Percentiles rank a stretch among this genome's conserved stretches.
Evolutionary conservation across 352 stramenopile genomes (phyloP).

Genomic region (Phytophthora pisi): DNA sequence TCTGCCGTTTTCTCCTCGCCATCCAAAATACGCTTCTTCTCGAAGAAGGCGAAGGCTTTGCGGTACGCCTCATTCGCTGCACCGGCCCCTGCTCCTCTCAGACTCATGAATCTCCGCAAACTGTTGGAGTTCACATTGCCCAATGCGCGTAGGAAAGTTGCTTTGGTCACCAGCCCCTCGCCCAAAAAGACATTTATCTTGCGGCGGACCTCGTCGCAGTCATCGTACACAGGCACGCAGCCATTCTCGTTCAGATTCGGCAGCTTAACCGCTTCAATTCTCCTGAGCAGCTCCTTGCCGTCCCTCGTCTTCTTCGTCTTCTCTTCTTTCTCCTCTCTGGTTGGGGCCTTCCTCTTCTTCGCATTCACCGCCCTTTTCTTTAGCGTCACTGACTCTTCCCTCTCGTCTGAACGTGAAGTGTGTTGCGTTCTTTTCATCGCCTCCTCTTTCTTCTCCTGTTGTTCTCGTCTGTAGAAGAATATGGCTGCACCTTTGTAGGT

Average conservation of each 20-base stretch:
- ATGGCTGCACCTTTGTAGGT: constrained; percentile 37
- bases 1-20: not conserved
- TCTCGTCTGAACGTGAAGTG: not conserved
- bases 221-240: constrained; percentile 1
- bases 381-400: not conserved
- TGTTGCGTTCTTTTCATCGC: not conserved
- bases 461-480: constrained; percentile 44
- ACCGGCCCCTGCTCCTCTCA: not conserved
- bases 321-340: not conserved
- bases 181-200: not conserved
- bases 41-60: not conserved
- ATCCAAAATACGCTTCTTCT: constrained; percentile 1
- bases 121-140: constrained; percentile 4
- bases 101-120: constrained; percentile 1
- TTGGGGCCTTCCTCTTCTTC: not conserved
- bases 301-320: not conserved
- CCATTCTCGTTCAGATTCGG: not conserved
- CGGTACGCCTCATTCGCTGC: not conserved
- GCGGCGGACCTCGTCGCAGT: not conserved
- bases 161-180: not conserved
- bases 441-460: constrained; percentile 20
- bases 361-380: not conserved
- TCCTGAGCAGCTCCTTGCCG: not conserved
- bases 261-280: not conserved
- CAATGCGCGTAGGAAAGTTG: not conserved